A percentile compares a stretch with the other conserved stretches of the same genome.
Evolutionary conservation across 495 filamentous ascomycete genomes (phyloP).

Genomic region (Talaromyces ruber): DNA sequence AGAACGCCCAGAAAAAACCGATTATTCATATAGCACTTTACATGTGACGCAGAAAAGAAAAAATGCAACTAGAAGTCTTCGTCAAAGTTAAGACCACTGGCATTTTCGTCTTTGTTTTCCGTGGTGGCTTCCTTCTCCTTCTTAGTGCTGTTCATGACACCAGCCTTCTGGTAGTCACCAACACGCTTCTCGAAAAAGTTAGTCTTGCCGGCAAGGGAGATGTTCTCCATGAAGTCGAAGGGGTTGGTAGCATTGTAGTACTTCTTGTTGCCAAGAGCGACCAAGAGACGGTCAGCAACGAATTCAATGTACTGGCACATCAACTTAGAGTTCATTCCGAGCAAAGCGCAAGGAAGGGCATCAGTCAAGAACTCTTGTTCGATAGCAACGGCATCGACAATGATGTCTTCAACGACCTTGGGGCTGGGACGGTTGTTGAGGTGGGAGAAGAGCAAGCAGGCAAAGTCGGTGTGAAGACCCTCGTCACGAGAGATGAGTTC

Average conservation of each 20-base stretch:
- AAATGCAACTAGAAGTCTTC: conserved; percentile 77
- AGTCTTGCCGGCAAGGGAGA: conserved; percentile 96
- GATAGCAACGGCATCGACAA: conserved; percentile 85
- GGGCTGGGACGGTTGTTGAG: conserved; percentile 81
- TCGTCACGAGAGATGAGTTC: conserved; percentile 99
- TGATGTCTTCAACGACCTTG: conserved; percentile 75
- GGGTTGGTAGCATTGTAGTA: conserved; percentile 88
- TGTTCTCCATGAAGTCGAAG: conserved; percentile 99
- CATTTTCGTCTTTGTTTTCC: conserved; percentile 50
- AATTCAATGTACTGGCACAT: conserved; percentile 99
- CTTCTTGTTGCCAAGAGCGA: conserved; percentile 89
- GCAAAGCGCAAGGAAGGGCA: conserved; percentile 80
- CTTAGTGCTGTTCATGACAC: conserved; percentile 92
- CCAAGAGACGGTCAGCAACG: conserved; percentile 87
- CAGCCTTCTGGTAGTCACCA: conserved; percentile 98
- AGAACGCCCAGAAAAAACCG: not conserved
- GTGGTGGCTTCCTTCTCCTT: conserved; percentile 55
- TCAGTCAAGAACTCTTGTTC: conserved; percentile 98
- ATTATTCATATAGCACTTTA: conserved; percentile 4
- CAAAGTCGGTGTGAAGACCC: conserved; percentile 98
- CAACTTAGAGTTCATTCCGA: conserved; percentile 93
- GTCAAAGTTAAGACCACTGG: conserved; percentile 82
- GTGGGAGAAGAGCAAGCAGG: conserved; percentile 93
- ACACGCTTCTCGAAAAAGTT: conserved; percentile 99
- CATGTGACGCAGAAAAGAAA: conserved; percentile 8